Evolutionary conservation across 352 stramenopile species (phyloP), one percentile per base, ranked within the genome.

Genomic region (Pythium periplocum): DNA sequence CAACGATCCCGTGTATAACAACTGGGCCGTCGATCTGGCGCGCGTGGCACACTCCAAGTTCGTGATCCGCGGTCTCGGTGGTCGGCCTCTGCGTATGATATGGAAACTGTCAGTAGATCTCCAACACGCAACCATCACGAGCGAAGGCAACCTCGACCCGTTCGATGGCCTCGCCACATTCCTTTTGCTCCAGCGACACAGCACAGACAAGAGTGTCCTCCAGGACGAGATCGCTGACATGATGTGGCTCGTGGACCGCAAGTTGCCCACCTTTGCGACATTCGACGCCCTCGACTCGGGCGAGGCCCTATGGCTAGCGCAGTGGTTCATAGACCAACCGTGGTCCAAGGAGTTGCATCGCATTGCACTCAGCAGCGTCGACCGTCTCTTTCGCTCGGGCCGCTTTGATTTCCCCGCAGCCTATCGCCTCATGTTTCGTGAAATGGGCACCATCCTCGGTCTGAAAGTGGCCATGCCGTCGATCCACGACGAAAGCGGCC

Each of bases 81-180:
- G 51, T 4, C 49, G 39, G 4, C 44, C 65, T 7, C 37, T 68
- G 53, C 61, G 61, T 6, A 70, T 69, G 57, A 58, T 73, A 30
- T 73, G 65, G 65, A 73, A 73, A 55, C 57, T 63, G 45, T 59
- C 65, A 26, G 49, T 64, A 4, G 65, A 73, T 54, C 57, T 73
- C 44, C 48, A 67, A 51, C 53, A 55, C 12, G 65, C 68, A 50
- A 9, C 60, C 4, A 61, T 73, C 26, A 45, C 61, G 4, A 64
- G 61, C 44, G 61, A 69, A 44, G 65, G 65, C 41, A 68, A 68
- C 38, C 50, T 73, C 1, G 65, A 73, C 42, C 49, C 61, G 4
- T 62, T 73, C 47, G 65, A 73, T 32, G 65, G 57, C 11, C 45
- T 70, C 6, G 57, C 62, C 44, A 68, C 51, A 37, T 73, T 65